A percentile compares a stretch with the other conserved stretches of the same genome.
These are phyloP conservation scores for Acacia crassicarpa DNA, from an alignment of 306 rosid genomes.

Conservation along the genomic window DNA sequence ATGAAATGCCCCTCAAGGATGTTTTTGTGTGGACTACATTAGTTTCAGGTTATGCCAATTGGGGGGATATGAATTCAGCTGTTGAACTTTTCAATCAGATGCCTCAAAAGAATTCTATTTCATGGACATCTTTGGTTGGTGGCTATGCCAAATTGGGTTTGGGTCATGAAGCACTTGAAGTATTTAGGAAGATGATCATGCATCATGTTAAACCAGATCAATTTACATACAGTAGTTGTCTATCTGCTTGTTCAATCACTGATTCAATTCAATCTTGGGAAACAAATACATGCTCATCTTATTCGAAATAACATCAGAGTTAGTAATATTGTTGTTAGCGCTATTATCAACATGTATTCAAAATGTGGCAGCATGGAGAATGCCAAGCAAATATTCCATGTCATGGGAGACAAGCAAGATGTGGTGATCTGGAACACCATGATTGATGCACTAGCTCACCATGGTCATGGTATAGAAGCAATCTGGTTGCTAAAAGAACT, in stretches of 20 bases:
- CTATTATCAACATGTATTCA: conserved; percentile 81
- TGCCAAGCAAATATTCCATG: conserved; percentile 48
- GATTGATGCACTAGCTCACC: conserved; percentile 68
- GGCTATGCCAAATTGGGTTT: conserved; percentile 68
- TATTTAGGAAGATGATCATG: conserved; percentile 60
- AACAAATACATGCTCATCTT: conserved; percentile 65
- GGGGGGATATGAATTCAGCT: conserved; percentile 67
- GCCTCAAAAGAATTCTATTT: conserved; percentile 70
- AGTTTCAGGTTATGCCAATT: conserved; percentile 70
- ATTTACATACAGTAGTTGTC: conserved; percentile 75
- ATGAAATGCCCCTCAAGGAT: conserved; percentile 61
- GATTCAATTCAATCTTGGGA: conserved; percentile 68
- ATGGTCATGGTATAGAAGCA: conserved; percentile 67
- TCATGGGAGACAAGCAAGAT: conserved; percentile 54
- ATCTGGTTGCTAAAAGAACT: conserved; percentile 51
- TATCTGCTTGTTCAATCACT: conserved; percentile 70
- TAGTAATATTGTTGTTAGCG: conserved; percentile 67
- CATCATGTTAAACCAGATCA: conserved; percentile 66
- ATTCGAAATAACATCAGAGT: conserved; percentile 57
- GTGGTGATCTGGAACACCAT: conserved; percentile 76
- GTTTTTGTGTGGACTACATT: conserved; percentile 73
- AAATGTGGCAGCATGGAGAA: conserved; percentile 71
- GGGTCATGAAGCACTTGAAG: conserved; percentile 71
- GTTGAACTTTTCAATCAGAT: conserved; percentile 58
- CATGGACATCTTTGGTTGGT: conserved; percentile 76